Base-by-base conservation (phyloP, 352 stramenopile genomes). In the Bremia lactucae region DNA sequence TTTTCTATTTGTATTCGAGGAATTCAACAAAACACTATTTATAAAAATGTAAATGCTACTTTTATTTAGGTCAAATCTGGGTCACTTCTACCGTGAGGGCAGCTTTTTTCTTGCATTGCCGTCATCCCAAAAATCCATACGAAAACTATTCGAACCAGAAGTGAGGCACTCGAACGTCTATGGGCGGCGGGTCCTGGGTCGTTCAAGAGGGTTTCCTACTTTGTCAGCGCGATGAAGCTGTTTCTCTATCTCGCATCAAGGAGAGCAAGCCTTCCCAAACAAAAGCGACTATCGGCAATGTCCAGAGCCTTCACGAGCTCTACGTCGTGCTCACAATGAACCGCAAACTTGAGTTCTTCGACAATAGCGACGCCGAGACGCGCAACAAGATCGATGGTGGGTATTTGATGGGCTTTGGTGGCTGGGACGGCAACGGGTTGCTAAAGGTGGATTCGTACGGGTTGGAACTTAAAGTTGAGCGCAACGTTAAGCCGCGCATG, bases 291-390 rank as follows among this genome's bases (percentile, higher is more conserved):
- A 36, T 2, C 24, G 34, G 28, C 18, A 21, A 6, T 13, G 33
- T 2, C 18, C 42, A 47, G 24, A 33, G 29, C 15, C 52, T 85
- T 2, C 24, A 52, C 4, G 76, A 88, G 44, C 61, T 75, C 31
- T 89, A 84, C 44, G 65, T 75, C 24, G 76, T 89, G 52, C 66
- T 89, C 34, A 68, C 65, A 6, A 71, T 87, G 61, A 87, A 83
- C 57, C 72, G 76, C 49, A 89, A 87, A 49, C 52, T 89, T 31
- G 73, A 87, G 42, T 63, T 89, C 22, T 89, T 78, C 37, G 67
- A 87, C 25, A 42, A 6, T n/a, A 59, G 44, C 31, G 47, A 67
- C 36, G 21, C 44, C 19, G 52, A 62, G 21, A 43, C 50, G 14
- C 63, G 63, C 41, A 39, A 39, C 5, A 58, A 53, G 14, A 36